A percentile compares a stretch with the other conserved stretches of the same genome.
Conservation (phyloP, 805 yeast species). For the Ogataea parapolymorpha region DNA sequence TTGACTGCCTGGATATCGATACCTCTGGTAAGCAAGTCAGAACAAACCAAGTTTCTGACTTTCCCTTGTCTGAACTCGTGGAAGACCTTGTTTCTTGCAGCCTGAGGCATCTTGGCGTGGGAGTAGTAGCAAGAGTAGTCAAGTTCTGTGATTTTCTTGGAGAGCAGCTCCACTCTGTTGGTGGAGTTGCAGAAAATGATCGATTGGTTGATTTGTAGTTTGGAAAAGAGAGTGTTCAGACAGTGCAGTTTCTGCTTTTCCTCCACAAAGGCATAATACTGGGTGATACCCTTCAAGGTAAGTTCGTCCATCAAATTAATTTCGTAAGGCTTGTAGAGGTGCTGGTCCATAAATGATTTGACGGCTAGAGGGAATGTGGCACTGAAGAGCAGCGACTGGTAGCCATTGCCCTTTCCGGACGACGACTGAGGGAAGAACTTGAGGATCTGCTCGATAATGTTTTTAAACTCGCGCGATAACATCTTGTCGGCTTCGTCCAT, state of each 20-base stretch:
- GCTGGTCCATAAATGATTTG: slow-evolving; percentile 86
- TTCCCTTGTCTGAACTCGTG: slow-evolving; percentile 98
- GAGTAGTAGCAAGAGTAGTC: slow-evolving; percentile 96
- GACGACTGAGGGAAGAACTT: slow-evolving; percentile 63
- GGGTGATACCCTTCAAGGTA: slow-evolving; percentile 93
- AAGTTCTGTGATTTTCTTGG: slow-evolving; percentile 92
- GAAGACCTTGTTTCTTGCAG: slow-evolving; percentile 95
- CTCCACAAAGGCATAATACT: slow-evolving; percentile 97
- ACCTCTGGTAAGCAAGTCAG: slow-evolving; percentile 95
- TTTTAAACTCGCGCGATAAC: slow-evolving; percentile 85
- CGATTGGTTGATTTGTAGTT: slow-evolving; percentile 92
- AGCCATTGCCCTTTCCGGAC: slow-evolving; percentile 38
- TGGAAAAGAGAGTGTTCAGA: slow-evolving; percentile 89
- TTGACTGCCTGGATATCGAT: slow-evolving; percentile 98
- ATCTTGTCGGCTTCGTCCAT: slow-evolving; percentile 99
- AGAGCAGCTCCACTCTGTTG: slow-evolving; percentile 90
- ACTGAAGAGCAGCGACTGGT: slow-evolving; percentile 83
- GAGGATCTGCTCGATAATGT: slow-evolving; percentile 82
- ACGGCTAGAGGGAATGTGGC: slow-evolving; percentile 97
- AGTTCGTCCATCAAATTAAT: slow-evolving; percentile 97
- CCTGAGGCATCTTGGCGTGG: slow-evolving; percentile 97
- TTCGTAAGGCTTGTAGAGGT: slow-evolving; percentile 88
- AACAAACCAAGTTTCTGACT: slow-evolving; percentile 94
- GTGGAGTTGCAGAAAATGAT: slow-evolving; percentile 97
- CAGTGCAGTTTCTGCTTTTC: slow-evolving; percentile 95